Evolutionary conservation across 805 yeast genomes (phyloP), one percentile per base, ranked within the genome.

Genomic region (Lipomyces orientalis): DNA sequence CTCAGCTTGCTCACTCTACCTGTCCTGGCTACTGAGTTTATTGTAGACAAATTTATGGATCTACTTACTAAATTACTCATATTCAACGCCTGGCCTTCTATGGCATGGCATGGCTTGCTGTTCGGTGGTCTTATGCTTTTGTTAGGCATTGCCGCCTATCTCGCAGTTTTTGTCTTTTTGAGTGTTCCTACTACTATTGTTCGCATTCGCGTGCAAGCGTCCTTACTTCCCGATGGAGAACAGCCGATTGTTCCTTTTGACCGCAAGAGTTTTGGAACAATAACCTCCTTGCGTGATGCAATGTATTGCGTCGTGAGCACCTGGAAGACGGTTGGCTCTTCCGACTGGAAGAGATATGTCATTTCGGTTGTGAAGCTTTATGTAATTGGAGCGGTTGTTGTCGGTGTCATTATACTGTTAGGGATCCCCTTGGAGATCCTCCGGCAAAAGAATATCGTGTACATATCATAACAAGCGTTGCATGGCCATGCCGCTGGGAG

Each of bases 171-270:
- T 55, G 12, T 34, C 29, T 55, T 55, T 4, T 4, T 55, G 3
- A 29, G 31, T 14, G 31, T 55, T n/a, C 39, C 58, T 29, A 37
- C 58, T 55, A 55, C 33, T 19, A 8, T 55, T 25, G 58, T 55
- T 55, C 58, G 58, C 58, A 55, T 55, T 29, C 58, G 58, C 29
- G 58, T 25, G 9, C 58, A 55, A 55, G 58, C 58, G 58, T 55
- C 58, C 39, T 29, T 55, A 16, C 58, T 55, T 55, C 58, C 58
- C 2, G 58, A 55, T 19, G 58, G 12, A 19, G 58, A 55, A 55
- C 39, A 55, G 39, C 29, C 58, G 33, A 55, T 55, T 55, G 29
- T 55, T 10, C 58, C 58, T 1, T 31, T 55, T 29, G 39, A 55
- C 39, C 9, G 58, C 58, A 55, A 55, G 58, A 19, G 31, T 8